Evolutionary conservation across 148 eudicot species (phyloP).

Genomic region (Agrostemma githago): DNA sequence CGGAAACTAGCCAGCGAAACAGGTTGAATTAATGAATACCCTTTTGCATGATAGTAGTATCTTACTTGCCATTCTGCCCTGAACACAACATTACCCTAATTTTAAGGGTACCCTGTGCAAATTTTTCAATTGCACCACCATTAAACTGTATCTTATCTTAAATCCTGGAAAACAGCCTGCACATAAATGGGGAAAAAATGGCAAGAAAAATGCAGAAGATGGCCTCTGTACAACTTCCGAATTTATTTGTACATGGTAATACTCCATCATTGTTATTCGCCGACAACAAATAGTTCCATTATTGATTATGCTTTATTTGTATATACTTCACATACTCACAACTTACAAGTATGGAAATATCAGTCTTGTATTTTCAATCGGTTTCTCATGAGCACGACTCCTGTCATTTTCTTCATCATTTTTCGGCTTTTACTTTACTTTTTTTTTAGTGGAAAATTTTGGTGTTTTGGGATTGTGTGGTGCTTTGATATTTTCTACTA

Average conservation of each 20-base stretch:
- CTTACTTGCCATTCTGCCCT: constrained; percentile 16
- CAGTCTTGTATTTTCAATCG: constrained; percentile 6
- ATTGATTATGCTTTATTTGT: constrained; percentile 22
- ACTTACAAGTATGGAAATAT: constrained; percentile 24
- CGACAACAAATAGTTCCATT: constrained; percentile 14
- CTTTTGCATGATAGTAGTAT: background rate
- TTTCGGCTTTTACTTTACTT: constrained; percentile 2
- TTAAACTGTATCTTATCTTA: no score
- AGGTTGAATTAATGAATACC: background rate
- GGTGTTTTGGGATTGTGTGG: constrained; percentile 2
- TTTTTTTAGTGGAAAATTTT: background rate
- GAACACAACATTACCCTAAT: constrained; percentile 16
- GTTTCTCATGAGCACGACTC: background rate
- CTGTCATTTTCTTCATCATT: constrained; percentile 12
- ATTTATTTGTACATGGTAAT: constrained; percentile 29
- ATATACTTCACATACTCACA: constrained; percentile 12
- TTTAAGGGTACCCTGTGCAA: background rate
- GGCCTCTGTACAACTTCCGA: constrained; percentile 22
- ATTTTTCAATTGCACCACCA: constrained; percentile 9
- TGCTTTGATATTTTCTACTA: constrained; percentile 17
- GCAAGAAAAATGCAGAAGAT: constrained; percentile 1
- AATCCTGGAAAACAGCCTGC: constrained; percentile 7
- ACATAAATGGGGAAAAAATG: constrained; percentile 2
- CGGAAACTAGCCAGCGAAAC: background rate
- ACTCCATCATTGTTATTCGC: constrained; percentile 13